Conservation (phyloP, 2,329 filamentous ascomycete genomes). For the Cladosporium austrohemisphaericum region DNA sequence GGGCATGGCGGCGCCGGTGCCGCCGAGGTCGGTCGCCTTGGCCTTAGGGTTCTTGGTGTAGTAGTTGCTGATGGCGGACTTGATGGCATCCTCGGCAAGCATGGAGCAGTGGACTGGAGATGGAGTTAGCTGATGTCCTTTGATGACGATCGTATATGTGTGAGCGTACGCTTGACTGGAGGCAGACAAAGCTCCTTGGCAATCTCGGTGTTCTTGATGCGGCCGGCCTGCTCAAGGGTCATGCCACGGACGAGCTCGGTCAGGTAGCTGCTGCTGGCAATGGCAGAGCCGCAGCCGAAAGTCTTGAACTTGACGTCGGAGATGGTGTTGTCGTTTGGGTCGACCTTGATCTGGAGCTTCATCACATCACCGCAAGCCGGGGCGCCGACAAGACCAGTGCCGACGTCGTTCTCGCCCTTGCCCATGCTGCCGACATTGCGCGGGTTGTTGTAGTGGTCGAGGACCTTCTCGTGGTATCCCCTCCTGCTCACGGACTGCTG, state of each 20-base stretch:
- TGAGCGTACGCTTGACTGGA: conserved; percentile 69
- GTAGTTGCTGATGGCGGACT: conserved; percentile 86
- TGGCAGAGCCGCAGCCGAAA: conserved; percentile 90
- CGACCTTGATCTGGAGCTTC: conserved; percentile 90
- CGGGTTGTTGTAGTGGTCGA: conserved; percentile 79
- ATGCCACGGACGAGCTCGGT: conserved; percentile 94
- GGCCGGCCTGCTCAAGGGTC: conserved; percentile 88
- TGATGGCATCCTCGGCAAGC: conserved; percentile 89
- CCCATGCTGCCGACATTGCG: conserved; percentile 75
- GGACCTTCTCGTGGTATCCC: conserved; percentile 64
- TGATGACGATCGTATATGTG: conserved; percentile 37
- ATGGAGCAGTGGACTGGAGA: conserved; percentile 78
- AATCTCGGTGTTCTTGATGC: conserved; percentile 96
- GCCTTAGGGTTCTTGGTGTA: conserved; percentile 84
- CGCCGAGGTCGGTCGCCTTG: conserved; percentile 69
- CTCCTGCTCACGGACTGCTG: conserved; percentile 39
- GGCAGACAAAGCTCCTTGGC: conserved; percentile 91
- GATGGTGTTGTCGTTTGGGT: conserved; percentile 82
- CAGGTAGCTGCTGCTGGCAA: conserved; percentile 89
- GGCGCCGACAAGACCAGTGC: conserved; percentile 86
- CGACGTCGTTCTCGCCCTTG: conserved; percentile 78
- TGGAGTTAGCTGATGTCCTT: conserved; percentile 2
- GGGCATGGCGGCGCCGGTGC: conserved; percentile 66
- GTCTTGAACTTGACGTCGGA: conserved; percentile 98
- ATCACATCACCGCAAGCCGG: conserved; percentile 90